Evolutionary conservation across 129 eudicot species (phyloP).

Genomic region (Chrysanthemum lavandulifolium): DNA sequence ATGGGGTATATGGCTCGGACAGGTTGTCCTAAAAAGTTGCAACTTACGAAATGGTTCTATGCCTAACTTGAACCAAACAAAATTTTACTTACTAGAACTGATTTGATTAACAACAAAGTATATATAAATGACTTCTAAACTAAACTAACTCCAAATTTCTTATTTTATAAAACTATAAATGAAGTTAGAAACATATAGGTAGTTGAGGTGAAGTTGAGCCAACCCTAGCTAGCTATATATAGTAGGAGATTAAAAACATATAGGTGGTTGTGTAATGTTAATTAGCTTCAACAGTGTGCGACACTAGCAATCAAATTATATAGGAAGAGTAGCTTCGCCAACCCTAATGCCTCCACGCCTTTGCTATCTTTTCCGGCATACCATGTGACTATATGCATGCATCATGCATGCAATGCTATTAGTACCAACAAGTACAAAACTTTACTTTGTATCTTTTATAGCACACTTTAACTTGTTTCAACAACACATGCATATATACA

Average conservation of each 20-base stretch:
- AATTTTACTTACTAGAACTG: too few species aligned
- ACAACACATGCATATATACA: background rate
- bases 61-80: background rate
- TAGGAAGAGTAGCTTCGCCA: background rate
- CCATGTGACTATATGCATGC: background rate
- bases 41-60: too few species aligned
- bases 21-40: too few species aligned
- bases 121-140: too few species aligned
- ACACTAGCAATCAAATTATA: conserved; percentile 9
- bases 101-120: too few species aligned
- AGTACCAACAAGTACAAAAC: too few species aligned
- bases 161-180: background rate
- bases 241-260: too few species aligned
- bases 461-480: background rate
- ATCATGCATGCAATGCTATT: too few species aligned
- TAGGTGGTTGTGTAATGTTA: background rate
- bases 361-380: conserved; percentile 12
- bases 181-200: background rate
- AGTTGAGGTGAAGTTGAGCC: background rate
- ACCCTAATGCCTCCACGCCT: conserved; percentile 19
- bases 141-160: too few species aligned
- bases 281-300: conserved; percentile 9
- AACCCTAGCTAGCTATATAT: background rate
- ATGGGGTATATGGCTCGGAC: too few species aligned
- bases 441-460: background rate